These are phyloP conservation scores for Sphaerobolus stellatus DNA, from an alignment of 1,284 basidiomycete genomes.

Conservation along the genomic window DNA sequence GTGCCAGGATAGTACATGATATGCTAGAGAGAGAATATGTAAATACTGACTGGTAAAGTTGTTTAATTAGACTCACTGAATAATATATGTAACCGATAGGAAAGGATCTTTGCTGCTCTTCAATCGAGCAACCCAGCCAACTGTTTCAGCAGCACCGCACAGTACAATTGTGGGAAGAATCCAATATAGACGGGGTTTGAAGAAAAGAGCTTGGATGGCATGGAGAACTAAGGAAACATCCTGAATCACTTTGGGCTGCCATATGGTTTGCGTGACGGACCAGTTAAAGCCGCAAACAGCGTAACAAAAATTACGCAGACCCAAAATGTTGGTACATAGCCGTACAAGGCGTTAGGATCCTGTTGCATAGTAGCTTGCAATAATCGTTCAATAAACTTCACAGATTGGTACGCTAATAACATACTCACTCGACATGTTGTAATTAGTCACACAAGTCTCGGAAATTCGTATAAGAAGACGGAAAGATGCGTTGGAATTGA, in stretches of 20 bases:
- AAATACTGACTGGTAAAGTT: constrained; percentile 4
- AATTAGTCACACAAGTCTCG: too few relatives aligned
- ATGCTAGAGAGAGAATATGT: constrained; percentile 34
- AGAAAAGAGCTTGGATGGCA: not conserved
- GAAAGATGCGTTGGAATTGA: too few relatives aligned
- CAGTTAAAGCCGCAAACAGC: constrained; percentile 40
- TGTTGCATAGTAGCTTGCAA: too few relatives aligned
- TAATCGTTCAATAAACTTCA: too few relatives aligned
- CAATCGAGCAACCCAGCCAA: not conserved
- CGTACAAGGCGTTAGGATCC: too few relatives aligned
- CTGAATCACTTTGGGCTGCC: not conserved
- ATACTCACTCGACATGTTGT: too few relatives aligned
- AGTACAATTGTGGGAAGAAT: not conserved
- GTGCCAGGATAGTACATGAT: constrained; percentile 45
- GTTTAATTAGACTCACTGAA: constrained; percentile 15
- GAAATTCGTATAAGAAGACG: too few relatives aligned
- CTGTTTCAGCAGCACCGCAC: not conserved
- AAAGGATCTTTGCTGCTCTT: not conserved
- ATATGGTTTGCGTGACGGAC: constrained; percentile 25
- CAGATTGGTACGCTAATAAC: too few relatives aligned
- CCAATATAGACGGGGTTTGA: constrained; percentile 25
- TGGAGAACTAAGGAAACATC: not conserved
- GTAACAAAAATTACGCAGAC: constrained; percentile 39
- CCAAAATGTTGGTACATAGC: constrained; percentile 41
- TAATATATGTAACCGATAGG: not conserved